Base-by-base conservation (phyloP, 305 asterid species). In the Fraxinus dipetala region DNA sequence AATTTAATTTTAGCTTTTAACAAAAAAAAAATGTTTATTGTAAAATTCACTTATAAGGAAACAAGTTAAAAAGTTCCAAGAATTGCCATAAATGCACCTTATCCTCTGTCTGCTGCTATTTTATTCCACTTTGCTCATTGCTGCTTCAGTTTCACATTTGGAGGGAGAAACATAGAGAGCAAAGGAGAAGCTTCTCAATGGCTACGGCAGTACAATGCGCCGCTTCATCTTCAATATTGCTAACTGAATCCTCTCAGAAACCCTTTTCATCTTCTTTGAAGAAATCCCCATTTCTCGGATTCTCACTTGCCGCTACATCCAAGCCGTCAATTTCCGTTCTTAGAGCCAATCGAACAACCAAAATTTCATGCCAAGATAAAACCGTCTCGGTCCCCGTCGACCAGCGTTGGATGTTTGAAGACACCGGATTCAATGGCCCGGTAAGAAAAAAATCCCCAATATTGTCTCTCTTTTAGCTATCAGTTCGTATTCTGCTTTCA, bases 321-420 rank as follows among this genome's bases (percentile, higher is more conserved):
- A 87, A 82, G 20, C 85, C 88, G 20, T 80, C 88, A 48, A 6
- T 84, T 80, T 85, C 65, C 18, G 59, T 65, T 22, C 13, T 59
- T 61, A 83, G 70, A 67, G 76, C 84, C 40, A 83, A 34, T 74
- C 80, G 85, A 76, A 80, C 84, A 51, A 82, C 80, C 51, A 89
- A 79, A 83, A 89, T 95, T 80, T 83, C 83, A 75, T 94, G 95
- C 89, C 91, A 91, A 84, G 94, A 88, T 2, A 91, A 89, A 78
- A 69, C 88, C 24, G 89, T 89, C 28, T 73, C 81, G 72, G 79
- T 94, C 2, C 97, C 98, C 24, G 76, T 89, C 14, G 94, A 87
- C 1, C 99, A 95, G 84, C 89, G 89, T 77, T 95, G 97, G 97
- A 94, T 95, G 98, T 95, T 95, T 75, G 98, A 94, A 67, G 91